Percentiles rank a stretch among this genome's conserved stretches.
Evolutionary conservation across 345 rosid species (phyloP).

Genomic region (Orychophragmus violaceus): DNA sequence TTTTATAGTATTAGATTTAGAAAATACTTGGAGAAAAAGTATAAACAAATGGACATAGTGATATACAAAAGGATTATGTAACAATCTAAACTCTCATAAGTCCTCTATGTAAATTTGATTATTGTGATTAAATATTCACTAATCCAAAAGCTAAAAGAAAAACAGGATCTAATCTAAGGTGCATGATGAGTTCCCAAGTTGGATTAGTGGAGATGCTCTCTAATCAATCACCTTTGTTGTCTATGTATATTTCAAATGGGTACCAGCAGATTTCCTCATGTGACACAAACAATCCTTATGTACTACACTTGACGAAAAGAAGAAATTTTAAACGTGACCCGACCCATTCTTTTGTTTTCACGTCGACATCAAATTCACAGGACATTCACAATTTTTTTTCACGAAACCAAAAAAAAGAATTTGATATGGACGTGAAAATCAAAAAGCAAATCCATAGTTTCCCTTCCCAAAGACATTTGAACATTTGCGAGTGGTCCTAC

Average conservation of each 20-base stretch:
- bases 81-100: no score
- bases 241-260: constrained; percentile 20
- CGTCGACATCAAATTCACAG: constrained; percentile 25
- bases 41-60: not conserved
- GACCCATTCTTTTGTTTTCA: constrained; percentile 7
- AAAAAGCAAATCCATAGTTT: no score
- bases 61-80: no score
- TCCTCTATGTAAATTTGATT: not conserved
- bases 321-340: constrained; percentile 25
- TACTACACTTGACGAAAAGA: constrained; percentile 14
- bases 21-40: not conserved
- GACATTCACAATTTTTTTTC: no score
- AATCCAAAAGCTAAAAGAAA: not conserved
- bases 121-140: not conserved
- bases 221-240: constrained; percentile 10
- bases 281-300: constrained; percentile 8
- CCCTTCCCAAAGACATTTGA: no score
- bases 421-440: no score
- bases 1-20: no score
- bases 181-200: constrained; percentile 1
- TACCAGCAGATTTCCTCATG: constrained; percentile 12
- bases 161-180: no score
- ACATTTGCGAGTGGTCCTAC: no score
- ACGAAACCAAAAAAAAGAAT: no score
- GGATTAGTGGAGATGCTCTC: constrained; percentile 16